Evolutionary conservation across 2,329 filamentous ascomycete species (phyloP), one percentile per base, ranked within the genome.

Genomic region (Colletotrichum navitas): DNA sequence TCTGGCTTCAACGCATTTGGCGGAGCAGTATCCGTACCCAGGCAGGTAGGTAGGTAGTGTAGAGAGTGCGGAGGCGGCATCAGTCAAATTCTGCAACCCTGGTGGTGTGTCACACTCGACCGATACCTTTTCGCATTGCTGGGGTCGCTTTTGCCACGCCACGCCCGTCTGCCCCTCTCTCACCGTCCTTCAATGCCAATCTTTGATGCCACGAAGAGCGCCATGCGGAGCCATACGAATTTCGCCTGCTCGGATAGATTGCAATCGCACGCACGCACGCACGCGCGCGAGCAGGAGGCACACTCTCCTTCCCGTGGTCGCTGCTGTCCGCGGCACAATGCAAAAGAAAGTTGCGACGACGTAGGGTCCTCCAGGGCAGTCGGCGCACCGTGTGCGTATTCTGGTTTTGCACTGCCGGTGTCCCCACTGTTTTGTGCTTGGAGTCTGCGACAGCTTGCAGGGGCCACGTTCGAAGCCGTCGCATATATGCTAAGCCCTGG

Each of bases 71-170:
- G 65, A 63, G 63, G 63, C 51, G 32, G 41, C 59, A 45, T 66
- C 66, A 58, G 66, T 71, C 70, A 63, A 71, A 66, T 71, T 72
- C 67, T 72, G 70, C 70, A 71, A 66, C 70, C 70, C 66, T 62
- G 62, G 70, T 58, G 62, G 70, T 71, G 70, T 61, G 70, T 72
- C 70, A 66, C 70, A 71, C 67, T 62, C 66, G 66, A 56, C 59
- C 34, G 65, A 71, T 61, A 51, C n/a, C 45, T 45, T 58, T 60
- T 64, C 61, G 62, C 66, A 66, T 71, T 66, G 66, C 67, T 71
- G 66, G 49, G 65, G 65, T 54, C 43, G 61, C 32, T 66, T 72
- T 72, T 32, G 66, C 66, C 70, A 71, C 70, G 69, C 65, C 65
- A 64, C 6, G 24, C 49, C 26, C n/a, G 47, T 39, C 49, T 54